Conservation (phyloP, 495 filamentous ascomycete species). For the Penicillium mononematosum region DNA sequence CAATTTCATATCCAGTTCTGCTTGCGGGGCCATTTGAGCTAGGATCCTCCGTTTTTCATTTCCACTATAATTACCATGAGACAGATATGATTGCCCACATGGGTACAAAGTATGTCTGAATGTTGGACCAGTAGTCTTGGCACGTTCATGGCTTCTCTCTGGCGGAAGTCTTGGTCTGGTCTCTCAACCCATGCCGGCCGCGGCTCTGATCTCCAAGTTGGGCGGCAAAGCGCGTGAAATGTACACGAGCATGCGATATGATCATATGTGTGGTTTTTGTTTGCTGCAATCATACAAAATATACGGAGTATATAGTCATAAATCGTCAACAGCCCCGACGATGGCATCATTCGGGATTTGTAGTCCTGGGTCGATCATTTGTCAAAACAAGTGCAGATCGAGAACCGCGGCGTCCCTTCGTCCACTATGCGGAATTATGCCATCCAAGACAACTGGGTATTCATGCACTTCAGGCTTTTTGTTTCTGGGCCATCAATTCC, state of each 20-base stretch:
- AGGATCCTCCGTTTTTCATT: background rate
- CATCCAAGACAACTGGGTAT: slow-evolving; percentile 5
- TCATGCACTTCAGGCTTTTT: slow-evolving; percentile 17
- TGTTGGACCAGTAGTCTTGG: background rate
- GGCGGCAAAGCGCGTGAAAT: background rate
- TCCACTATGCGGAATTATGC: slow-evolving; percentile 1
- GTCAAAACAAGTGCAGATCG: slow-evolving; percentile 2
- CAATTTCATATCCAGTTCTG: slow-evolving; percentile 14
- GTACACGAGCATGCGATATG: background rate
- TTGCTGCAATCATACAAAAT: slow-evolving; percentile 23
- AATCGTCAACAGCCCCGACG: slow-evolving; percentile 25
- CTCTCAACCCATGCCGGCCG: background rate
- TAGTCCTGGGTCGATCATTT: background rate
- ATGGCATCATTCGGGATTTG: slow-evolving; percentile 9
- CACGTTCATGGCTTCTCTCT: background rate
- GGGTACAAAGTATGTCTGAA: background rate
- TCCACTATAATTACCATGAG: background rate
- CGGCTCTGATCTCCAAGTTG: background rate
- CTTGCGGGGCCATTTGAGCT: background rate
- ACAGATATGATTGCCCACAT: background rate
- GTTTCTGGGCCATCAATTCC: slow-evolving; percentile 38
- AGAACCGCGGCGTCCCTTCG: slow-evolving; percentile 2
- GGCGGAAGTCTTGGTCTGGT: background rate
- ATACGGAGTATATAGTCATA: slow-evolving; percentile 22
- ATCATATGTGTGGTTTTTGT: slow-evolving; percentile 1